These are phyloP conservation scores for Boletellus sp. DNA, from an alignment of 768 basidiomycete species.

Conservation along the genomic window DNA sequence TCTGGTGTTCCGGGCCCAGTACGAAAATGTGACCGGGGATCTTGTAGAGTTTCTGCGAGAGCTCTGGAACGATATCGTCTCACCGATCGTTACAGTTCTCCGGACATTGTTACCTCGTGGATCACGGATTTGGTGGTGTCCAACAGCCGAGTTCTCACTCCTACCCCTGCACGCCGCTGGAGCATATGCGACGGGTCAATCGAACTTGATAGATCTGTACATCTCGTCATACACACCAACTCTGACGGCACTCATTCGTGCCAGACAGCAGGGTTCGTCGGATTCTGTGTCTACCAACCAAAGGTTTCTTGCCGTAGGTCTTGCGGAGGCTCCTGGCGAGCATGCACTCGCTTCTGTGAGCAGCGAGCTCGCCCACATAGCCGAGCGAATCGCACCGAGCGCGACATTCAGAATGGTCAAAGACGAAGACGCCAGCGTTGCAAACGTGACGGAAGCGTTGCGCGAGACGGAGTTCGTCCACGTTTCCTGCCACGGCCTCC, in stretches of 20 bases:
- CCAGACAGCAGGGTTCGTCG: background rate
- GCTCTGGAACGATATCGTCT: constrained; percentile 16
- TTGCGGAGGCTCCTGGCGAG: background rate
- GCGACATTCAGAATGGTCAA: background rate
- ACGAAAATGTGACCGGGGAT: background rate
- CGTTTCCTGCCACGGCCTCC: constrained; percentile 21
- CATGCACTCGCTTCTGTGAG: constrained; percentile 1
- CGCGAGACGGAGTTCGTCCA: constrained; percentile 14
- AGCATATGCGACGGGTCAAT: constrained; percentile 1
- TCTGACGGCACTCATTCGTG: constrained; percentile 2
- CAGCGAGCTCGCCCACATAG: background rate
- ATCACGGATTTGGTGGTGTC: constrained; percentile 13
- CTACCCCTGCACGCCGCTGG: constrained; percentile 22
- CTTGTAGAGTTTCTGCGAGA: constrained; percentile 5
- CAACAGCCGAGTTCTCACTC: constrained; percentile 4
- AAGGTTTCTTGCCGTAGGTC: background rate
- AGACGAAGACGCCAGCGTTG: background rate
- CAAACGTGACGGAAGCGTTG: background rate
- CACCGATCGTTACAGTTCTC: constrained; percentile 8
- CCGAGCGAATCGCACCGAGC: background rate
- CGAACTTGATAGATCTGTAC: constrained; percentile 5
- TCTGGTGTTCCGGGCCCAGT: background rate
- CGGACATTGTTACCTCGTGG: background rate
- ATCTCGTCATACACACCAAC: constrained; percentile 14
- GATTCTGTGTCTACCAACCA: background rate